Evolutionary conservation across 2,329 filamentous ascomycete species (phyloP).

Genomic region (Penicillium sp.): DNA sequence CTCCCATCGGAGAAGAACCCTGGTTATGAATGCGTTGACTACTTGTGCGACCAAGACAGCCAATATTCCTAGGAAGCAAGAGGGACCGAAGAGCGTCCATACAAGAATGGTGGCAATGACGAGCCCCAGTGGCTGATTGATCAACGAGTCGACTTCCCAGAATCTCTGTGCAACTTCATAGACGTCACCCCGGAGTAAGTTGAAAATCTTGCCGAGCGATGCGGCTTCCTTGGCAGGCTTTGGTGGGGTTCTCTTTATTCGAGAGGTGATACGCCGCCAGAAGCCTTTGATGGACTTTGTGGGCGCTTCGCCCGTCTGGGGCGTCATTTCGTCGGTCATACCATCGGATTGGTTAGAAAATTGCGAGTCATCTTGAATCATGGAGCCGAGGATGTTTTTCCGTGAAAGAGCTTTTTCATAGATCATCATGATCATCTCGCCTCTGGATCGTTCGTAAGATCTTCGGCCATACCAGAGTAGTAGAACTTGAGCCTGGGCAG

Average conservation of each 20-base stretch:
- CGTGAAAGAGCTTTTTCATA: constrained; percentile 75
- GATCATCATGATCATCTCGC: constrained; percentile 83
- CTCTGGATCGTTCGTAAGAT: constrained; percentile 78
- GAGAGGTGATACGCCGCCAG: constrained; percentile 26
- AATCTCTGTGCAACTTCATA: constrained; percentile 58
- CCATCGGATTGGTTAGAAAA: constrained; percentile 1
- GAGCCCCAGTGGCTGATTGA: constrained; percentile 77
- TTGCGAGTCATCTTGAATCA: constrained; percentile 31
- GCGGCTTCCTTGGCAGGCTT: constrained; percentile 59
- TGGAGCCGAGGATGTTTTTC: constrained; percentile 55
- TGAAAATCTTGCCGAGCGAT: constrained; percentile 87
- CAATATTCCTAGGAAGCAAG: constrained; percentile 72
- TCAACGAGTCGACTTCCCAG: constrained; percentile 79
- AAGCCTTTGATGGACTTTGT: constrained; percentile 28
- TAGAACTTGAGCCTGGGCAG: constrained; percentile 68
- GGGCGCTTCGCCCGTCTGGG: constrained; percentile 11
- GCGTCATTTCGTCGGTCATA: neutral
- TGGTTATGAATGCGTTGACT: constrained; percentile 69
- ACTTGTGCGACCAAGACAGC: constrained; percentile 70
- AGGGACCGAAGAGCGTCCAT: constrained; percentile 77
- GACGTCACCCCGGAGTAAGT: constrained; percentile 68
- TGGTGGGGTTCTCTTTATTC: constrained; percentile 27
- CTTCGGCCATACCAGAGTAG: constrained; percentile 81
- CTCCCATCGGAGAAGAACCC: constrained; percentile 68
- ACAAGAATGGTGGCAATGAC: constrained; percentile 72